A percentile compares a stretch with the other conserved stretches of the same genome.
Conservation (phyloP, 2,329 filamentous ascomycete genomes). For the Phaeoacremonium minimum region DNA sequence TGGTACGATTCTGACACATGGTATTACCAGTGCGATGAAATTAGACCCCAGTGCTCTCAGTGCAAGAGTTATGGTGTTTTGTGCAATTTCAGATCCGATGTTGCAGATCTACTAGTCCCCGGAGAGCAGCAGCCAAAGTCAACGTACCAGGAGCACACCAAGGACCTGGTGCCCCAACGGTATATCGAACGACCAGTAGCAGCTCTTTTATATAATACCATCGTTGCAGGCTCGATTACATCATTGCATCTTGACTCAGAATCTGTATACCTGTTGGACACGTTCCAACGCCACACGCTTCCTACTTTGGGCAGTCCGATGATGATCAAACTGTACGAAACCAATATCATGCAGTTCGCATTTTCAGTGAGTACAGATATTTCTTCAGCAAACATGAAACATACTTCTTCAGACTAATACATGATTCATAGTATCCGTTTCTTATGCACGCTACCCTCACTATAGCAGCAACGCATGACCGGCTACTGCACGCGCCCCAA, state of each 20-base stretch:
- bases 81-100: conserved; percentile 34
- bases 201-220: not conserved
- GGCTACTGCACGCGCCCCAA: conserved; percentile 18
- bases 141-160: not conserved
- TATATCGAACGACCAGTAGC: conserved; percentile 11
- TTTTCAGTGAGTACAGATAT: conserved; percentile 26
- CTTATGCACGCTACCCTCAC: conserved; percentile 42
- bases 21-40: conserved; percentile 47
- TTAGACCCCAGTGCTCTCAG: conserved; percentile 34
- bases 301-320: not conserved
- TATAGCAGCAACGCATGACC: conserved; percentile 34
- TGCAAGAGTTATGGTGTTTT: conserved; percentile 37
- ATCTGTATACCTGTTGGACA: conserved; percentile 3
- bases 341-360: conserved; percentile 25
- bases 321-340: conserved; percentile 8
- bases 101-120: conserved; percentile 31
- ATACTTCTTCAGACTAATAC: conserved; percentile 7
- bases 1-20: no score
- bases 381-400: not conserved
- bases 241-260: conserved; percentile 1
- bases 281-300: conserved; percentile 4
- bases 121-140: conserved; percentile 14
- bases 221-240: not conserved
- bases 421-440: conserved; percentile 28
- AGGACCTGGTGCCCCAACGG: conserved; percentile 27